Conservation (phyloP, 805 yeast species). For the Ogataea allantospora region DNA sequence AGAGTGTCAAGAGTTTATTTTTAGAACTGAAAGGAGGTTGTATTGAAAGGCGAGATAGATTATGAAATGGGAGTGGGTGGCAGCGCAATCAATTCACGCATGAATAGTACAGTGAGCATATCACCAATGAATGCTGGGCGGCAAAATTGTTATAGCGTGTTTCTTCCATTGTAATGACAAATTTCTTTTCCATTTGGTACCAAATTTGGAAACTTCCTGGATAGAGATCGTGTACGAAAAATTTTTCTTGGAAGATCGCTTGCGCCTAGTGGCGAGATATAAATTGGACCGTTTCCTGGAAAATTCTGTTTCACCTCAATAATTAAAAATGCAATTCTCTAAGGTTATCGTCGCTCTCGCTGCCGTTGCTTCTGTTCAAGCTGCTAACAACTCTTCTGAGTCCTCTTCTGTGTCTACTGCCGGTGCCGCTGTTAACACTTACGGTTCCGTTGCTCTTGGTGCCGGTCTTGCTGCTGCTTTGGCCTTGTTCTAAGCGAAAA, state of each 20-base stretch:
- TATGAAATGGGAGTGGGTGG: too few relatives aligned
- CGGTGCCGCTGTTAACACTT: slow-evolving; percentile 38
- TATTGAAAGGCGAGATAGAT: too few relatives aligned
- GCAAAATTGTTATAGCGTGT: background rate
- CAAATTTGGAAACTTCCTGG: slow-evolving; percentile 3
- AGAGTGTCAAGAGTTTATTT: slow-evolving; percentile 2
- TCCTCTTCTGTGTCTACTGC: slow-evolving; percentile 44
- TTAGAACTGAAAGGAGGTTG: background rate
- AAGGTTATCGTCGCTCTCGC: slow-evolving; percentile 66
- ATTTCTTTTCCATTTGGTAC: slow-evolving; percentile 3
- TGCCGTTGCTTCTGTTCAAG: slow-evolving; percentile 67
- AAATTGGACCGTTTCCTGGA: slow-evolving; percentile 9
- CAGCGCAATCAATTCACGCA: background rate
- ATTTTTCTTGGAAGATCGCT: slow-evolving; percentile 6
- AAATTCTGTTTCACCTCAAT: slow-evolving; percentile 2
- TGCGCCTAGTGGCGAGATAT: slow-evolving; percentile 10
- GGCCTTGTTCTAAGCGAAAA: slow-evolving; percentile 36
- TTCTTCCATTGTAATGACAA: slow-evolving; percentile 1
- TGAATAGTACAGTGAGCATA: too few relatives aligned
- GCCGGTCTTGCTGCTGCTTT: slow-evolving; percentile 86
- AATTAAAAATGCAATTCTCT: slow-evolving; percentile 64
- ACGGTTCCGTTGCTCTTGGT: slow-evolving; percentile 74
- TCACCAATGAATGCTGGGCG: too few relatives aligned
- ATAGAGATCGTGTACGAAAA: slow-evolving; percentile 7
- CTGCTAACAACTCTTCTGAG: slow-evolving; percentile 50